Conservation (phyloP, 1,284 basidiomycete species). For the Pseudomicrostroma phylloplanum region DNA sequence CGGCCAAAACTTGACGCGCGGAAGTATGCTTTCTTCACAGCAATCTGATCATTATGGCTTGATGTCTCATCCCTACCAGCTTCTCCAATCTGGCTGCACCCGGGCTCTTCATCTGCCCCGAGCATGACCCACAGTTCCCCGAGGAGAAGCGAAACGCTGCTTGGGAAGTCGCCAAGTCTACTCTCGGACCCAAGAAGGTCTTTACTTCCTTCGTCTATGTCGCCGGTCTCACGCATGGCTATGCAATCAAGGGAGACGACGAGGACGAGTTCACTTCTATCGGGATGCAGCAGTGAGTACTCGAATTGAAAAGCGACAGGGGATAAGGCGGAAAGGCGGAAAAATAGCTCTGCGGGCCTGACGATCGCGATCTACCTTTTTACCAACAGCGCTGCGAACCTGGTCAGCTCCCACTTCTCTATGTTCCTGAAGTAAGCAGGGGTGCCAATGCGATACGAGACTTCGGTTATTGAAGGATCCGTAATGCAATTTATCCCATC, state of each 20-base stretch:
- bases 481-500: too few species aligned
- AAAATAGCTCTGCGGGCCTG: not conserved
- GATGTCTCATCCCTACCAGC: not conserved
- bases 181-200: slow-evolving; percentile 10
- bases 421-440: slow-evolving; percentile 7
- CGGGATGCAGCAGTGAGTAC: slow-evolving; percentile 14
- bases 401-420: slow-evolving; percentile 2
- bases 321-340: too few species aligned
- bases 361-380: not conserved
- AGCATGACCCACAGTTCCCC: slow-evolving; percentile 15
- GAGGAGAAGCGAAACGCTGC: slow-evolving; percentile 16
- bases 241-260: slow-evolving; percentile 17
- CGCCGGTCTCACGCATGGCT: slow-evolving; percentile 19
- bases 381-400: slow-evolving; percentile 2
- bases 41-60: not conserved
- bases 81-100: slow-evolving; percentile 16
- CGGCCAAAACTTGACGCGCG: too few species aligned
- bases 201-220: slow-evolving; percentile 16
- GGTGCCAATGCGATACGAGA: too few species aligned
- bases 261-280: slow-evolving; percentile 15
- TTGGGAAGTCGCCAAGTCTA: slow-evolving; percentile 13
- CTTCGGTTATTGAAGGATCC: too few species aligned
- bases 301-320: too few species aligned
- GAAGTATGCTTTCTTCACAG: not conserved
- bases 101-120: slow-evolving; percentile 17